Evolutionary conservation across 2,329 filamentous ascomycete genomes (phyloP).

Genomic region (Tolypocladium amazonense): DNA sequence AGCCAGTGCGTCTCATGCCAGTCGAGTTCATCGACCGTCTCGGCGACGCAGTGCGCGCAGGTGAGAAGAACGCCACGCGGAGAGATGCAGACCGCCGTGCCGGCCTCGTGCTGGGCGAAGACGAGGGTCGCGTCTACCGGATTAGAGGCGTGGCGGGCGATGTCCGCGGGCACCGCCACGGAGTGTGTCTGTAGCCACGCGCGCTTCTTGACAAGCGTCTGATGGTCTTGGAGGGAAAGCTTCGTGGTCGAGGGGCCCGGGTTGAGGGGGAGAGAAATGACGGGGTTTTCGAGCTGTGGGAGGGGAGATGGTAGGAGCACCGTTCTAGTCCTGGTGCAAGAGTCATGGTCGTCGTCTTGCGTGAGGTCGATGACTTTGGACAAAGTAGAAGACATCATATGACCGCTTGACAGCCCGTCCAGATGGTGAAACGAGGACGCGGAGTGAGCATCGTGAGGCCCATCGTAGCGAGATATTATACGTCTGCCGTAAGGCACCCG

Average conservation of each 20-base stretch:
- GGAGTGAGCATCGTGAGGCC: neutral
- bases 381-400: neutral
- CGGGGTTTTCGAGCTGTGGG: neutral
- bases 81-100: constrained; percentile 38
- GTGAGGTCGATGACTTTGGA: neutral
- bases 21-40: neutral
- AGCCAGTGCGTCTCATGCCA: neutral
- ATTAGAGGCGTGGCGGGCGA: neutral
- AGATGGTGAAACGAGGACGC: neutral
- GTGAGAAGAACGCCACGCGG: constrained; percentile 26
- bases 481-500: neutral
- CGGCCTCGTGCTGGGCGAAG: constrained; percentile 37
- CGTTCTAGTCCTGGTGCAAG: neutral
- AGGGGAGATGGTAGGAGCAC: neutral
- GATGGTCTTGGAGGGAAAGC: neutral
- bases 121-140: constrained; percentile 24
- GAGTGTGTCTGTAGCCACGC: neutral
- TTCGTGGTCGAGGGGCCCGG: neutral
- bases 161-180: neutral
- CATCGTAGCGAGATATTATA: neutral
- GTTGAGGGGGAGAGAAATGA: neutral
- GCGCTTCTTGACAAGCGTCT: neutral
- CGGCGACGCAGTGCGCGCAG: constrained; percentile 12
- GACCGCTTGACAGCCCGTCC: neutral
- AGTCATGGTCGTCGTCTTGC: neutral